Conservation (phyloP, 306 rosid species). For the Rosa lucieae region DNA sequence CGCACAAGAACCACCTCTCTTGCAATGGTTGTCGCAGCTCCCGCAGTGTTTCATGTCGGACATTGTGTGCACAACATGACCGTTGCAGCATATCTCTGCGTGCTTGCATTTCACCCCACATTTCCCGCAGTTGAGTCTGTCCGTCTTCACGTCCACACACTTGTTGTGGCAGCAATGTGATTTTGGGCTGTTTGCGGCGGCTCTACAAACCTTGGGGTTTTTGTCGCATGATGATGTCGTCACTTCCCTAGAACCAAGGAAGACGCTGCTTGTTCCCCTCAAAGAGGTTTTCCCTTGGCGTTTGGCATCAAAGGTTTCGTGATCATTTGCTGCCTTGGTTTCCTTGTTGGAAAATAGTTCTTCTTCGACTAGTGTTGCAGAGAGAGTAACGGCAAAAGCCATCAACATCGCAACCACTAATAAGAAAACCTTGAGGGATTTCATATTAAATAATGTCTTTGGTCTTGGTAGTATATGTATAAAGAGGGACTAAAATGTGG, state of each 20-base stretch:
- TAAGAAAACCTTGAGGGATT: slow-evolving; percentile 24
- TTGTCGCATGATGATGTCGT: slow-evolving; percentile 41
- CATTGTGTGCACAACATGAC: slow-evolving; percentile 43
- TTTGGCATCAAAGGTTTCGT: not conserved
- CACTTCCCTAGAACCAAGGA: slow-evolving; percentile 20
- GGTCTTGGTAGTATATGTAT: not conserved
- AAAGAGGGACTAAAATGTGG: not conserved
- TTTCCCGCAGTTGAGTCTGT: slow-evolving; percentile 50
- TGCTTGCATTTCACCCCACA: slow-evolving; percentile 57
- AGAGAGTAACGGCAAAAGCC: slow-evolving; percentile 31
- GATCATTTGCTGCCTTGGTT: not conserved
- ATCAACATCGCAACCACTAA: slow-evolving; percentile 22
- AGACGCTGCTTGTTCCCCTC: slow-evolving; percentile 25
- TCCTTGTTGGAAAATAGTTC: not conserved
- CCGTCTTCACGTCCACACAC: slow-evolving; percentile 42
- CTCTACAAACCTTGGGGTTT: slow-evolving; percentile 36
- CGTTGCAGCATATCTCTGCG: slow-evolving; percentile 47
- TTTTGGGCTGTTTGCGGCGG: slow-evolving; percentile 26
- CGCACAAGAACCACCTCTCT: slow-evolving; percentile 32
- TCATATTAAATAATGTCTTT: slow-evolving; percentile 20
- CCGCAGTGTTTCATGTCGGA: slow-evolving; percentile 49
- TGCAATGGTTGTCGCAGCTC: slow-evolving; percentile 50
- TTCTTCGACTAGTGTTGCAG: slow-evolving; percentile 22
- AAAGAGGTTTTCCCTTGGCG: slow-evolving; percentile 13
- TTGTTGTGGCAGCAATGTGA: slow-evolving; percentile 47